Evolutionary conservation across 208 protist species (phyloP), one percentile per base, ranked within the genome.

Genomic region (Trypanosomatidae sp.): DNA sequence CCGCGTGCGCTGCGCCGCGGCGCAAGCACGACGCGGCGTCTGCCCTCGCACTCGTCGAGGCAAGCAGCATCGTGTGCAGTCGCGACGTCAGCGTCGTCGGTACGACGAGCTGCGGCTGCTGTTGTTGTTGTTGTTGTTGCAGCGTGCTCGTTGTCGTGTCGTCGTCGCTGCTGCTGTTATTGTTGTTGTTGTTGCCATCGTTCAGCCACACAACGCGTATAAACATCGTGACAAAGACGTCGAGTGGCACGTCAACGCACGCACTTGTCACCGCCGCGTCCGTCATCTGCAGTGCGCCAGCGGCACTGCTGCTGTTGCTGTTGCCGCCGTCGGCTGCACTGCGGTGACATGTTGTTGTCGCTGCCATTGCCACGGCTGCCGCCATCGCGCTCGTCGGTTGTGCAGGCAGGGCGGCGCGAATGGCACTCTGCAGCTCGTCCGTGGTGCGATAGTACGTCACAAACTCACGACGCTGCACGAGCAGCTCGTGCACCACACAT

Each of bases 151-250:
- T 35, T 35, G n/a, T n/a, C 11, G 30, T 35, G n/a, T 35, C 30
- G 30, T 35, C n/a, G 11, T 35, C n/a, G 30, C n/a, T n/a, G n/a
- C n/a, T 35, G n/a, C 30, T 35, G 11, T 35, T 35, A n/a, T 35
- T n/a, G n/a, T 15, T 35, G 30, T 35, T 35, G 30, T 11, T 6
- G 16, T 61, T 33, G 11, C 47, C 38, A 27, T 53, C 16, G 45
- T 76, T 73, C 8, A 82, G 54, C 61, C 58, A 82, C 40, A 77
- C 52, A 0, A 77, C 55, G n/a, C 57, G 32, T 1, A 82, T 44
- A 43, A 82, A 82, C 20, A 82, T 42, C 22, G 43, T 53, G 10
- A 77, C 46, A 38, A 71, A 82, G 35, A 62, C 58, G 21, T 61
- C 46, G 13, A 82, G 46, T 3, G 68, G 40, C 35, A 62, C 37